These are phyloP conservation scores for Saturnispora quitensis DNA, from an alignment of 805 yeast species.

Conservation along the genomic window DNA sequence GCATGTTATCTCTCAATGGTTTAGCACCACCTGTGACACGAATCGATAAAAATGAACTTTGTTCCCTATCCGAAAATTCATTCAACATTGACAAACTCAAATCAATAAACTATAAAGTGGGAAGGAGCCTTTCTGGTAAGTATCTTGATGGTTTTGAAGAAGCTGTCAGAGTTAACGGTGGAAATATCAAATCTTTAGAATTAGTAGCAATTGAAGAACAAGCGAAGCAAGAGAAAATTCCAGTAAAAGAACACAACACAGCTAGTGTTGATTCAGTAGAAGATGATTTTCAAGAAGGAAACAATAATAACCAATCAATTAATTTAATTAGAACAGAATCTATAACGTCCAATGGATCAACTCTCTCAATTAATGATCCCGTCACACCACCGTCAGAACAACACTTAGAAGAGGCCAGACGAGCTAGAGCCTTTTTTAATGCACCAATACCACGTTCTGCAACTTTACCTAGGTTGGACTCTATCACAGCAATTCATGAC, in stretches of 20 bases:
- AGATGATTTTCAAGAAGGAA: conserved; percentile 6
- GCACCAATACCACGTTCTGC: conserved; percentile 5
- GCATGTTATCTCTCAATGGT: conserved; percentile 51
- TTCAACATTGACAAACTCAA: conserved; percentile 60
- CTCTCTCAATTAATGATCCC: neutral
- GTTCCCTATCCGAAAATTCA: conserved; percentile 1
- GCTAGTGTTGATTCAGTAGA: neutral
- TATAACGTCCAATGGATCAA: neutral
- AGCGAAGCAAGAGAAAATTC: neutral
- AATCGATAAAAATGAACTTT: conserved; percentile 38
- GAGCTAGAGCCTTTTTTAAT: conserved; percentile 13
- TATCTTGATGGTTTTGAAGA: conserved; percentile 22
- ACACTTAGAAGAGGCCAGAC: conserved; percentile 8
- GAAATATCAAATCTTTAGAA: conserved; percentile 18
- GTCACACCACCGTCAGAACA: conserved; percentile 7
- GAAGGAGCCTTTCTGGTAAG: conserved; percentile 34
- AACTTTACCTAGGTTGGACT: conserved; percentile 10
- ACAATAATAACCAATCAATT: neutral
- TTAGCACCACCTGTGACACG: conserved; percentile 53
- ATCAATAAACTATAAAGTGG: conserved; percentile 58
- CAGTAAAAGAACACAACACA: neutral
- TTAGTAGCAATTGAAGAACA: conserved; percentile 10
- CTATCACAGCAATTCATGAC: conserved; percentile 12
- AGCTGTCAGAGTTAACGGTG: conserved; percentile 27
- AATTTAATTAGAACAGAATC: neutral